phyloP scores from a whole-genome alignment of 2,329 filamentous ascomycete species.

The Hymenoscyphus occultus region DNA sequence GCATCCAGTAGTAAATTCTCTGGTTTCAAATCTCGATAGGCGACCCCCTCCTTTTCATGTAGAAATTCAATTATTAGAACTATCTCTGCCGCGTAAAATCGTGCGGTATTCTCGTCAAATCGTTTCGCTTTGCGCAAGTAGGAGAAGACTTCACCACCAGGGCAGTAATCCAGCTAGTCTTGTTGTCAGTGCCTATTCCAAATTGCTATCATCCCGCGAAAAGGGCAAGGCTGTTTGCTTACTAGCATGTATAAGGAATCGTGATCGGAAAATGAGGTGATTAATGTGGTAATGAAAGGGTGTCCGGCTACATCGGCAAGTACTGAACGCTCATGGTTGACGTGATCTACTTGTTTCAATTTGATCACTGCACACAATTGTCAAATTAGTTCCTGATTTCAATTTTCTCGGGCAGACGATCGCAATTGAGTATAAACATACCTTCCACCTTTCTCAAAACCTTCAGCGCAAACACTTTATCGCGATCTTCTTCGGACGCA shows the following conservation, averaged over 20 bases:
- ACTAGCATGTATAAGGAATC: slow-evolving; percentile 77
- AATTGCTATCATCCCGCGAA: background rate
- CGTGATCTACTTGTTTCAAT: slow-evolving; percentile 83
- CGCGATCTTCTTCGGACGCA: slow-evolving; percentile 50
- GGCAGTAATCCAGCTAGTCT: slow-evolving; percentile 68
- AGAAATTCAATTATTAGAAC: slow-evolving; percentile 77
- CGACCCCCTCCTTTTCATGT: slow-evolving; percentile 75
- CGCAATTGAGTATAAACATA: slow-evolving; percentile 18
- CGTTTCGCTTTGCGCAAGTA: slow-evolving; percentile 74
- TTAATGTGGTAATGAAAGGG: slow-evolving; percentile 78
- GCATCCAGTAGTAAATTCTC: slow-evolving; percentile 78
- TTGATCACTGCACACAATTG: slow-evolving; percentile 59
- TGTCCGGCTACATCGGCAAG: slow-evolving; percentile 74
- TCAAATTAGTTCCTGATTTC: slow-evolving; percentile 4
- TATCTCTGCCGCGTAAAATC: slow-evolving; percentile 82
- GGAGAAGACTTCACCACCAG: slow-evolving; percentile 80
- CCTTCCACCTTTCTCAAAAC: slow-evolving; percentile 67
- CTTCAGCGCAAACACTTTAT: slow-evolving; percentile 77
- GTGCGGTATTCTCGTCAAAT: slow-evolving; percentile 74
- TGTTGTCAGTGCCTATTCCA: background rate
- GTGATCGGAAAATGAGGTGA: slow-evolving; percentile 75
- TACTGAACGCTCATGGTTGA: slow-evolving; percentile 77
- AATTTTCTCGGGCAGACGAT: background rate
- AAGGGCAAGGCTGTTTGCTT: slow-evolving; percentile 31
- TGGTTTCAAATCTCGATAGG: slow-evolving; percentile 79